phyloP scores from a whole-genome alignment of 2,329 filamentous ascomycete species.

The Xylariaceae sp. region DNA sequence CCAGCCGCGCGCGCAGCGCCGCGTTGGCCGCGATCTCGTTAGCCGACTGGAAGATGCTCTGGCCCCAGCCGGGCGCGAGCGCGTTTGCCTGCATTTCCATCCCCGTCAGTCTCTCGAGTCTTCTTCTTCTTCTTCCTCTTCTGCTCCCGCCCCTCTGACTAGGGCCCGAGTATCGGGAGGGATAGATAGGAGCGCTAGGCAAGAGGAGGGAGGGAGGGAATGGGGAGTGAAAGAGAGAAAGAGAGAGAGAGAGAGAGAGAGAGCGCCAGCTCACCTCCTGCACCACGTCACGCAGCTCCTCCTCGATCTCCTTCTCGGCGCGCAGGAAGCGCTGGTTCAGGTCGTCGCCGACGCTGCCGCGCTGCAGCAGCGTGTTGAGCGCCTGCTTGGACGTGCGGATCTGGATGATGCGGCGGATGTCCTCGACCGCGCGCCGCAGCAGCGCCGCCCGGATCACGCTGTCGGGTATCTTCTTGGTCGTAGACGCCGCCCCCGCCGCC shows the following conservation, averaged over 20 bases:
- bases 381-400: slow-evolving; percentile 85
- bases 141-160: too few relatives aligned
- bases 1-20: slow-evolving; percentile 64
- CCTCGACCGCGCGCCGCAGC: slow-evolving; percentile 80
- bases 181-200: too few relatives aligned
- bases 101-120: not conserved
- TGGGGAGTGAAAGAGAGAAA: too few relatives aligned
- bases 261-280: slow-evolving; percentile 58
- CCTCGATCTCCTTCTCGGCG: slow-evolving; percentile 96
- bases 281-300: slow-evolving; percentile 89
- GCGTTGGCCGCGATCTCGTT: slow-evolving; percentile 91
- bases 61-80: slow-evolving; percentile 81
- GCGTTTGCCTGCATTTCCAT: slow-evolving; percentile 68
- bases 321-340: slow-evolving; percentile 86
- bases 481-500: too few relatives aligned
- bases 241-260: not conserved
- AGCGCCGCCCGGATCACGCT: slow-evolving; percentile 82
- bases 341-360: slow-evolving; percentile 92
- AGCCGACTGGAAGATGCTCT: slow-evolving; percentile 92
- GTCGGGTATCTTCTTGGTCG: slow-evolving; percentile 73
- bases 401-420: slow-evolving; percentile 86
- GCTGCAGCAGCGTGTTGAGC: slow-evolving; percentile 72
- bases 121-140: too few relatives aligned
- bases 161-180: too few relatives aligned
- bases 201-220: too few relatives aligned